A percentile compares a stretch with the other conserved stretches of the same genome.
These are phyloP conservation scores for Alternaria sp. DNA, from an alignment of 2,329 filamentous ascomycete genomes.

Conservation along the genomic window DNA sequence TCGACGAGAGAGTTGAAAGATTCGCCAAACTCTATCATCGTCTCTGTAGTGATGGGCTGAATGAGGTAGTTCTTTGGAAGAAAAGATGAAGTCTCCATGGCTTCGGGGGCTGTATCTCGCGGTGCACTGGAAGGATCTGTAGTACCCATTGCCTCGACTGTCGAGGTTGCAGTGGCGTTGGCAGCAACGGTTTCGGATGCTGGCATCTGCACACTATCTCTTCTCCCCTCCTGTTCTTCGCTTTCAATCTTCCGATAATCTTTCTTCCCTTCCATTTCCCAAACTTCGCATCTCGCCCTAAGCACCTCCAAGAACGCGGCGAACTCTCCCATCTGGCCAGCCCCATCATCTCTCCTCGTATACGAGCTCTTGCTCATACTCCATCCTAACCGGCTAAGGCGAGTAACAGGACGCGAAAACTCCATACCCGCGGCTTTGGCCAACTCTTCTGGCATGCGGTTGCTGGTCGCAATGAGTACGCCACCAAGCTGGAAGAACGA, in stretches of 20 bases:
- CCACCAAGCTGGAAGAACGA: constrained; percentile 84
- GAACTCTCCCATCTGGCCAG: constrained; percentile 71
- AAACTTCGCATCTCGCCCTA: constrained; percentile 80
- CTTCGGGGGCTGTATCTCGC: neutral
- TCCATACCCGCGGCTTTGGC: constrained; percentile 77
- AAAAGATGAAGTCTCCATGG: neutral
- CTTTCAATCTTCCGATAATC: constrained; percentile 69
- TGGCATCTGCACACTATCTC: constrained; percentile 8
- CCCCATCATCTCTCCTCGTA: constrained; percentile 48
- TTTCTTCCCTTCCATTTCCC: constrained; percentile 79
- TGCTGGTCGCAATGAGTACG: constrained; percentile 80
- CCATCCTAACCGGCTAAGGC: constrained; percentile 47
- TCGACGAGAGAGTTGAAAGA: constrained; percentile 34
- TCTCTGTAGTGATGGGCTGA: constrained; percentile 33
- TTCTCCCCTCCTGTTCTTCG: constrained; percentile 23
- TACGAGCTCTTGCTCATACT: constrained; percentile 60
- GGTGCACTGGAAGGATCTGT: neutral
- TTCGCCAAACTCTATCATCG: constrained; percentile 29
- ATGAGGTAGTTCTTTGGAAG: constrained; percentile 49
- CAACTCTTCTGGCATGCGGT: constrained; percentile 83
- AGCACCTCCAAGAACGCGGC: constrained; percentile 77
- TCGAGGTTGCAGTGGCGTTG: neutral
- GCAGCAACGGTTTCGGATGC: neutral
- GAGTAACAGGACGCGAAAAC: constrained; percentile 65
- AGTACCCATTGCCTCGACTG: neutral